A percentile compares a stretch with the other conserved stretches of the same genome.
These are phyloP conservation scores for Naematelia encephala DNA, from an alignment of 768 basidiomycete genomes.

Conservation along the genomic window DNA sequence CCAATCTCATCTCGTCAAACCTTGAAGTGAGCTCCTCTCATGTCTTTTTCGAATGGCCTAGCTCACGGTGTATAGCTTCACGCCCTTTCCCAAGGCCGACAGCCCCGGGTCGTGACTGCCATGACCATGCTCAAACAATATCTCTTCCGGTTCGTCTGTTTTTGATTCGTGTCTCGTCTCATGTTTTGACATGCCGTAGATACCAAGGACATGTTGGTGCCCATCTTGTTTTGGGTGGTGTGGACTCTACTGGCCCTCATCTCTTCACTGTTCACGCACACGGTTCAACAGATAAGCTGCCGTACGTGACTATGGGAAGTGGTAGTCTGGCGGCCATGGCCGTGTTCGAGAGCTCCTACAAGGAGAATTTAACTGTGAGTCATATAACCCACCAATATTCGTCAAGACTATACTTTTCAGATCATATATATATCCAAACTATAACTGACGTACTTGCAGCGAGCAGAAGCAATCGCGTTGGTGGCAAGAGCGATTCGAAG, in stretches of 20 bases:
- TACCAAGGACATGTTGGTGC: conserved; percentile 93
- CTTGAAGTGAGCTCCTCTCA: conserved; percentile 59
- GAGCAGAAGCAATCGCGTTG: conserved; percentile 73
- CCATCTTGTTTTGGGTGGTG: conserved; percentile 91
- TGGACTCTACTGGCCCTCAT: conserved; percentile 89
- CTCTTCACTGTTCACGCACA: conserved; percentile 95
- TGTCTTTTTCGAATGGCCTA: background rate
- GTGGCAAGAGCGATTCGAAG: conserved; percentile 84
- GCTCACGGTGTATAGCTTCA: conserved; percentile 59
- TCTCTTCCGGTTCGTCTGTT: conserved; percentile 69
- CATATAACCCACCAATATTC: too few relatives aligned
- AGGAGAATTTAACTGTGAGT: conserved; percentile 71
- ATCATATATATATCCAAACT: background rate
- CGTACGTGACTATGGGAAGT: conserved; percentile 98
- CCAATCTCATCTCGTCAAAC: conserved; percentile 91
- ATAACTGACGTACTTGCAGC: conserved; percentile 53
- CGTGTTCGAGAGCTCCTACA: conserved; percentile 86
- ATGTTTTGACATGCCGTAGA: conserved; percentile 53
- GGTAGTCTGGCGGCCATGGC: conserved; percentile 98
- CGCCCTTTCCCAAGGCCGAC: conserved; percentile 80
- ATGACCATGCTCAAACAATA: conserved; percentile 99
- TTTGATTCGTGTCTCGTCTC: background rate
- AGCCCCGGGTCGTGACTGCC: conserved; percentile 90
- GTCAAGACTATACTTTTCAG: too few relatives aligned
- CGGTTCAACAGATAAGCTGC: conserved; percentile 96